Conservation (phyloP, 257 asterid species). For the Solanum piurae region DNA sequence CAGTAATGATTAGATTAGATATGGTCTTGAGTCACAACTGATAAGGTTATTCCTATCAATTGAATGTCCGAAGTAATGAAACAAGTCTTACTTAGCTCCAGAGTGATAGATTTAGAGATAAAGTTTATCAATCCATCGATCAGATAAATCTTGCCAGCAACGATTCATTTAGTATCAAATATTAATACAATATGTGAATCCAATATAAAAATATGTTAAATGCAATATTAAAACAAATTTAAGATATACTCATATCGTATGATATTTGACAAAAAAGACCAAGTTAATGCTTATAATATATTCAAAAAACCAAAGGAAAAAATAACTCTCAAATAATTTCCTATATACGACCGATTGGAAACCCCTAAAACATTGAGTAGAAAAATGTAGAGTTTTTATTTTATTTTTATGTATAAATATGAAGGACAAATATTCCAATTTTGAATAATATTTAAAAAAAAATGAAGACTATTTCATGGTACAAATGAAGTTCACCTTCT, state of each 20-base stretch:
- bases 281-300: neutral
- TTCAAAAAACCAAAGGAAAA: neutral
- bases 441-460: neutral
- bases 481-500: neutral
- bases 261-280: neutral
- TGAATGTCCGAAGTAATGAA: neutral
- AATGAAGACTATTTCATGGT: neutral
- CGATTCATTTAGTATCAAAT: neutral
- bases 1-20: neutral
- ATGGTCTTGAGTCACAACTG: neutral
- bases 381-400: neutral
- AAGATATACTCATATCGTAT: too few species aligned
- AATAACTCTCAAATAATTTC: neutral
- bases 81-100: neutral
- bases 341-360: neutral
- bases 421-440: neutral
- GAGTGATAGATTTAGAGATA: neutral
- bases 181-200: neutral
- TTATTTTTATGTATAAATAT: too few species aligned
- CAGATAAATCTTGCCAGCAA: neutral
- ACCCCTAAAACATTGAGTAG: neutral
- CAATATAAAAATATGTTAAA: neutral
- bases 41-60: neutral
- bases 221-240: neutral
- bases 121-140: neutral